phyloP scores from a whole-genome alignment of 768 basidiomycete species.

The Suillus subluteus region DNA sequence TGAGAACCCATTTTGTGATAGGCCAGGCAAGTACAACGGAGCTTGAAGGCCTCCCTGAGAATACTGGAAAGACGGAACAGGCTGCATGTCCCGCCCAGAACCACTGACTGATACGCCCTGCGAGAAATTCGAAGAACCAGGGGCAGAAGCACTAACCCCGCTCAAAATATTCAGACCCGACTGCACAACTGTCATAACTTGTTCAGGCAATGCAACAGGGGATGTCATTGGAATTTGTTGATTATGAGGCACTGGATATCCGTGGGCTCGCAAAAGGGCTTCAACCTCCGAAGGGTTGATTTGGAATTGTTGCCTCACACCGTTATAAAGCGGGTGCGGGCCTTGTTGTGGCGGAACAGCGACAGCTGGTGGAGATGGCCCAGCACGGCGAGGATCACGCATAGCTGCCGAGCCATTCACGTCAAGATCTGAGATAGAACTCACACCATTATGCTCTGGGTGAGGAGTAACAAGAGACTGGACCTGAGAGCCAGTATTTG shows the following conservation, averaged over 20 bases:
- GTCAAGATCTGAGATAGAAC: background rate
- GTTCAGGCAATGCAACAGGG: background rate
- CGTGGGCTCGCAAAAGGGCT: constrained; percentile 18
- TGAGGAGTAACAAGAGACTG: constrained; percentile 18
- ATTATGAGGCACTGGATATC: constrained; percentile 6
- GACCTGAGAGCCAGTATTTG: constrained; percentile 10
- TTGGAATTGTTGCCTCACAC: constrained; percentile 11
- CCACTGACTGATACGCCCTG: background rate
- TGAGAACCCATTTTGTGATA: background rate
- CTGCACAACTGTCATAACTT: background rate
- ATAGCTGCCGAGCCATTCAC: background rate
- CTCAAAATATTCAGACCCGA: constrained; percentile 1
- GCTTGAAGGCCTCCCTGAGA: background rate
- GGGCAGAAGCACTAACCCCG: background rate
- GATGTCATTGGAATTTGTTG: constrained; percentile 14
- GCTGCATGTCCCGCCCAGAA: background rate
- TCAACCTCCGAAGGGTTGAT: constrained; percentile 15
- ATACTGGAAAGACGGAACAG: background rate
- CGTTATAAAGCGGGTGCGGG: background rate
- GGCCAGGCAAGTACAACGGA: background rate
- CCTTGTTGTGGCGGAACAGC: constrained; percentile 12
- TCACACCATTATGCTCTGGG: background rate
- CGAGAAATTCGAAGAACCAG: background rate
- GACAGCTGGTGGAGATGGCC: background rate
- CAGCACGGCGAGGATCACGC: constrained; percentile 11